Evolutionary conservation across 169 alveolate genomes (phyloP), one percentile per base, ranked within the genome.

Genomic region (Eimeria zaria): DNA sequence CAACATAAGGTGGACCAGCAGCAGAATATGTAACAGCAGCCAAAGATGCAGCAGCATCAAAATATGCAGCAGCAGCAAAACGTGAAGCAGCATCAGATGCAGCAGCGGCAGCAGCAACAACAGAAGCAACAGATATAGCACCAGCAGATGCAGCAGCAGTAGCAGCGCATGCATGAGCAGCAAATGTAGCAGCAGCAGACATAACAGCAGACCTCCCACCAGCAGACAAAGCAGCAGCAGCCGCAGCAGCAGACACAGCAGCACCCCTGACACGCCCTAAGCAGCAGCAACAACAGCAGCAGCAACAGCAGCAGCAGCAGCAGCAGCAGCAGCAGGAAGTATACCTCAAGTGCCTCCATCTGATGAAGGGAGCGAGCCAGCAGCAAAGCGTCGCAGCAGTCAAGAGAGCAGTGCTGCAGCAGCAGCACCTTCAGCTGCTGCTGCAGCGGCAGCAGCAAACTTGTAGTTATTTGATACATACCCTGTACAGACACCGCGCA

Each of bases 401-500:
- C 90, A 3, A 81, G 44, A 14, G 48, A 8, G 90, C 90, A 81
- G 90, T 81, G 90, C 90, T 81, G 90, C 73, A 81, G 73, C 69
- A 81, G 90, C 90, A 81, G 90, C 73, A 48, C 73, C 73, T 53
- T 81, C 14, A 81, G 90, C 64, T 81, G 90, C 90, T 36, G 41
- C 90, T 62, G 90, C 69, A 81, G 73, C 69, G 90, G 90, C 90
- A 81, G 69, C 90, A 81, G 73, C 74, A 81, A 60, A 53, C 55
- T 12, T 3, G 30, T 48, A 1, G 74, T 30, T 20, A 81, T 7
- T 14, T 24, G n/a, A 44, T 30, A 30, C 73, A 81, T 46, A 55
- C 90, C 90, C 90, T 81, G 74, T 8, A 81, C 90, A 51, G 90
- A 81, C n/a, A 81, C 30, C 16, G 74, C 44, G 73, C 90, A 81